Evolutionary conservation across 2,329 filamentous ascomycete species (phyloP), one percentile per base, ranked within the genome.

Genomic region (Neocucurbitaria cava): DNA sequence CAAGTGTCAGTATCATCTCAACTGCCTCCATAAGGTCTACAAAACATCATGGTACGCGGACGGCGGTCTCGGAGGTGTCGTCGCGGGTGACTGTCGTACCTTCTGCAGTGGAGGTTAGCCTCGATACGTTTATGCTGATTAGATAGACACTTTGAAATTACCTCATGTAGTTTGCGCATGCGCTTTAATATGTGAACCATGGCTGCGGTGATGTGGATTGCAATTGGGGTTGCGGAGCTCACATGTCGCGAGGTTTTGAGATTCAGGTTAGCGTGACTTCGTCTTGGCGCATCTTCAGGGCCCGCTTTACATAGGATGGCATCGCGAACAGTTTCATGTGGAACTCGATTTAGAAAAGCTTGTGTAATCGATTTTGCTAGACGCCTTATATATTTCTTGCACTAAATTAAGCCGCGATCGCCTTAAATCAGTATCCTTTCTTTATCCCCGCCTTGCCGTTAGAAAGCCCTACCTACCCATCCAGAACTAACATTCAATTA

Each of bases 121-220:
- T 33, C n/a, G 20, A 36, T 41, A 40, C 52, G 20, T 17, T 15
- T 17, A n/a, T 17, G 47, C n/a, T 13, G 31, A 13, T 9, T 33
- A 7, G 21, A 7, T 7, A 39, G 7, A 8, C 13, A 33, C 15
- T 40, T 23, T 11, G 36, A 8, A 82, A 87, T 76, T 82, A 92
- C 90, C 76, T 84, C 81, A 76, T 86, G 87, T 73, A 96, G 80
- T 77, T 86, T 87, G 74, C 88, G 87, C 84, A 92, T 87, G 68
- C 91, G 88, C 78, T 87, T 86, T 70, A 85, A 74, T 78, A 89
- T 76, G 62, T 80, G 79, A 47, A 82, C 80, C 83, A 85, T 86
- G 62, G 55, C 65, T 65, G 61, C 48, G 64, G 52, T 65, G 56
- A 42, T 52, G 41, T 56, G 52, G 33, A 53, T 38, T 54, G 35